Percentiles rank a stretch among this genome's conserved stretches.
Conservation (phyloP, 768 basidiomycete genomes). For the Mycena belliarum region DNA sequence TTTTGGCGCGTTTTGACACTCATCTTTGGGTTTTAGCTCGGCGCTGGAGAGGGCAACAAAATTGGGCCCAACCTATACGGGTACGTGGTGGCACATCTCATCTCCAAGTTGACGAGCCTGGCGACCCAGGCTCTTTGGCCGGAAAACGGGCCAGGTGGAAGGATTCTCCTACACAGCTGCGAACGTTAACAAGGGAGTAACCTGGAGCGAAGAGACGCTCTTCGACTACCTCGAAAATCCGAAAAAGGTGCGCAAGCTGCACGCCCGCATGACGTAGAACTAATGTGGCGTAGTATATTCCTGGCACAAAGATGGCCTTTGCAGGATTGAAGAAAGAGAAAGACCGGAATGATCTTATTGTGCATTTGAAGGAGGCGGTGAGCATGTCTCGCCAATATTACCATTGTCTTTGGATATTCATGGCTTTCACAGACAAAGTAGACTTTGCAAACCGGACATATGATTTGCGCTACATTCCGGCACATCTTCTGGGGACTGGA, state of each 20-base stretch:
- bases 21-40: conserved; percentile 34
- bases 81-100: conserved; percentile 42
- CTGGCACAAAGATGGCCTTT: conserved; percentile 98
- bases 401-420: not conserved
- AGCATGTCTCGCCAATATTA: conserved; percentile 25
- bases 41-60: conserved; percentile 74
- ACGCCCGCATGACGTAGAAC: not conserved
- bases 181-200: conserved; percentile 92
- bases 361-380: conserved; percentile 77
- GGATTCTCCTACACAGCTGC: conserved; percentile 92
- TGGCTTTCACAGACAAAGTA: not conserved
- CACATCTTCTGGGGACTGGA: not conserved
- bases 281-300: conserved; percentile 66
- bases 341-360: conserved; percentile 93
- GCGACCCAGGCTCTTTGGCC: conserved; percentile 72
- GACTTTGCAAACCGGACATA: not conserved
- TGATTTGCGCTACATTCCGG: not conserved
- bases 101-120: conserved; percentile 1
- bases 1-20: not conserved
- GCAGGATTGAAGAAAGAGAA: conserved; percentile 98
- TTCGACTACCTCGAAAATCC: conserved; percentile 97
- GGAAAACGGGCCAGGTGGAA: conserved; percentile 82
- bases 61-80: conserved; percentile 97
- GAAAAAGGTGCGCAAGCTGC: conserved; percentile 71
- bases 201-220: conserved; percentile 85